Conservation (phyloP, 768 basidiomycete species). For the Xerocomus potaroensis region DNA sequence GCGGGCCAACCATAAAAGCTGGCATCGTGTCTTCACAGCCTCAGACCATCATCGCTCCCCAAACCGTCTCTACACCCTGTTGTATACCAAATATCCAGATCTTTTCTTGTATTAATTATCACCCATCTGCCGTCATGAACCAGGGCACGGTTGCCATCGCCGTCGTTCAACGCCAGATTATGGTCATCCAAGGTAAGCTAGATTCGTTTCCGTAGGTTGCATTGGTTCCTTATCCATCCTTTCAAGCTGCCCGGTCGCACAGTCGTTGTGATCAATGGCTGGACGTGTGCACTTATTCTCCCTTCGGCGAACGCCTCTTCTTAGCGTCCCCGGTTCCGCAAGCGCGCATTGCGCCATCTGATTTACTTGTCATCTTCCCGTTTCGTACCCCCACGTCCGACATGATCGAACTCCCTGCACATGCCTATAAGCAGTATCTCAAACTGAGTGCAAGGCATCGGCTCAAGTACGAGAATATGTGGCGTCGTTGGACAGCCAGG, state of each 20-base stretch:
- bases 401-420: slow-evolving; percentile 61
- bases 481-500: slow-evolving; percentile 44
- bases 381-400: slow-evolving; percentile 36
- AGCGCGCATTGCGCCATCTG: slow-evolving; percentile 57
- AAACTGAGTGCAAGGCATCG: slow-evolving; percentile 50
- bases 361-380: slow-evolving; percentile 55
- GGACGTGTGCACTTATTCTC: slow-evolving; percentile 62
- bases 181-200: slow-evolving; percentile 59
- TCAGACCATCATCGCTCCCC: neutral
- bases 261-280: slow-evolving; percentile 51
- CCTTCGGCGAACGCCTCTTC: slow-evolving; percentile 64
- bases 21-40: too few relatives aligned
- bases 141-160: slow-evolving; percentile 65
- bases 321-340: slow-evolving; percentile 54
- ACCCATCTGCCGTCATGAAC: slow-evolving; percentile 35
- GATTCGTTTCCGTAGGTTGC: neutral
- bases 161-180: slow-evolving; percentile 62
- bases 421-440: slow-evolving; percentile 55
- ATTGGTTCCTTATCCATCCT: slow-evolving; percentile 3
- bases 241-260: slow-evolving; percentile 54
- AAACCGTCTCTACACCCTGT: slow-evolving; percentile 2
- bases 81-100: slow-evolving; percentile 20
- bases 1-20: too few relatives aligned
- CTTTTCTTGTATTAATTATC: slow-evolving; percentile 15
- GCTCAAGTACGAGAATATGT: slow-evolving; percentile 55